phyloP scores from a whole-genome alignment of 2,329 filamentous ascomycete genomes.

The Lachnellula suecica region DNA sequence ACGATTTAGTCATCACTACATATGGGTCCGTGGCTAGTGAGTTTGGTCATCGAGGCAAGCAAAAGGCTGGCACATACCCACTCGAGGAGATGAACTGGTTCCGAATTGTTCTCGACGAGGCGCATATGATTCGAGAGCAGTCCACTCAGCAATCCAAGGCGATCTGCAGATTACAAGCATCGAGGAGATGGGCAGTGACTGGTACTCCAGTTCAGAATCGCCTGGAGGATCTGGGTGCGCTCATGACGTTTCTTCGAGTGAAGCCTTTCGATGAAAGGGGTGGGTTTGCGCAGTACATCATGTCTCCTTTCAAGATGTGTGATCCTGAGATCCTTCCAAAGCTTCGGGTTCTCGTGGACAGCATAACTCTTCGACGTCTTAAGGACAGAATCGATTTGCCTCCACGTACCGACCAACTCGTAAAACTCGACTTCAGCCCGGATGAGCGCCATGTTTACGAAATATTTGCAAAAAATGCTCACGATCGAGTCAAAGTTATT shows the following conservation, averaged over 20 bases:
- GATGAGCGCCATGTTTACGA: conserved; percentile 80
- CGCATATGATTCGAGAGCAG: conserved; percentile 89
- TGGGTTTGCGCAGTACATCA: conserved; percentile 77
- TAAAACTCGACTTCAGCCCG: conserved; percentile 72
- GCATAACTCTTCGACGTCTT: conserved; percentile 86
- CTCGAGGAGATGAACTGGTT: conserved; percentile 86
- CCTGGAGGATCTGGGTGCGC: conserved; percentile 82
- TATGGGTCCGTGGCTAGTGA: conserved; percentile 88
- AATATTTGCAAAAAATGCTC: conserved; percentile 78
- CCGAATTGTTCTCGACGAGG: conserved; percentile 90
- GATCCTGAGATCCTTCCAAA: conserved; percentile 83
- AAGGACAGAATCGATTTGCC: conserved; percentile 91
- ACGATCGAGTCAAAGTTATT: conserved; percentile 76
- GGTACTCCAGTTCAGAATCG: conserved; percentile 95
- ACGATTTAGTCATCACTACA: conserved; percentile 87
- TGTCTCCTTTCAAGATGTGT: conserved; percentile 82
- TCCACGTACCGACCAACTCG: conserved; percentile 67
- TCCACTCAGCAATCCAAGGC: conserved; percentile 80
- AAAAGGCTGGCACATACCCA: conserved; percentile 60
- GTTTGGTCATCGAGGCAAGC: conserved; percentile 60
- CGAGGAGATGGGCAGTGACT: conserved; percentile 93
- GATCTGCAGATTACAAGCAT: conserved; percentile 74
- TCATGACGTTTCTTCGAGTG: conserved; percentile 82
- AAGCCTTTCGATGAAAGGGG: conserved; percentile 79
- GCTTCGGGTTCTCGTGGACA: conserved; percentile 85